Conservation (phyloP, 2,329 filamentous ascomycete species). For the Fonsecaea pedrosoi region DNA sequence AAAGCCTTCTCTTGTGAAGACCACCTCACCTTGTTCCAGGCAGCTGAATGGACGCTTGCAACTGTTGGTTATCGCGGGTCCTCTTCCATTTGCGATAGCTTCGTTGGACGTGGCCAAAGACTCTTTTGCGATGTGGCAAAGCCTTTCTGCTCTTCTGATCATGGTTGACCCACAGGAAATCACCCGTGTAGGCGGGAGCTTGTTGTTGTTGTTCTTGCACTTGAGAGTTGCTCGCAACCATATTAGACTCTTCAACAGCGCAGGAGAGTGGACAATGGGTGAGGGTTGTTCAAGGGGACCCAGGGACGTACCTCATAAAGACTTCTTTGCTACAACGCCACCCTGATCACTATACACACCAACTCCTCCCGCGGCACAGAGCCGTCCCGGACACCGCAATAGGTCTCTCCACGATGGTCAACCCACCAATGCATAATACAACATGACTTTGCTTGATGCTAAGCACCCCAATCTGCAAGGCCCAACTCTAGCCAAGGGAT, state of each 20-base stretch:
- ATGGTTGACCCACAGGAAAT: constrained; percentile 12
- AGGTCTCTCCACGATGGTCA: background rate
- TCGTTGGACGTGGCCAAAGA: constrained; percentile 10
- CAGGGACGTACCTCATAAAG: background rate
- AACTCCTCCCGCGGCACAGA: background rate
- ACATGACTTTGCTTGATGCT: background rate
- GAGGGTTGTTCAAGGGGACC: background rate
- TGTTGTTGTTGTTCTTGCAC: background rate
- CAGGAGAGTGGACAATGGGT: background rate
- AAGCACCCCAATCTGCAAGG: background rate
- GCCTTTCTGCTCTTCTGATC: constrained; percentile 5
- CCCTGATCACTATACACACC: background rate
- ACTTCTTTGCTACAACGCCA: background rate
- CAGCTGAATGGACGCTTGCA: constrained; percentile 11
- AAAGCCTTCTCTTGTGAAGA: background rate
- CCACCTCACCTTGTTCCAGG: background rate
- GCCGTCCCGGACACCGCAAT: background rate
- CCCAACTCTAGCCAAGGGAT: background rate
- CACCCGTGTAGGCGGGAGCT: background rate
- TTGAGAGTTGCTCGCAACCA: background rate
- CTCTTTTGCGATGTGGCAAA: constrained; percentile 4
- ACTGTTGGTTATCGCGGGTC: constrained; percentile 5
- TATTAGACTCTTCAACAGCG: background rate
- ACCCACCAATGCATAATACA: background rate
- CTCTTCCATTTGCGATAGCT: constrained; percentile 17